phyloP scores from a whole-genome alignment of 1,139 yeast genomes.

The Sugiyamaella paludigena region DNA sequence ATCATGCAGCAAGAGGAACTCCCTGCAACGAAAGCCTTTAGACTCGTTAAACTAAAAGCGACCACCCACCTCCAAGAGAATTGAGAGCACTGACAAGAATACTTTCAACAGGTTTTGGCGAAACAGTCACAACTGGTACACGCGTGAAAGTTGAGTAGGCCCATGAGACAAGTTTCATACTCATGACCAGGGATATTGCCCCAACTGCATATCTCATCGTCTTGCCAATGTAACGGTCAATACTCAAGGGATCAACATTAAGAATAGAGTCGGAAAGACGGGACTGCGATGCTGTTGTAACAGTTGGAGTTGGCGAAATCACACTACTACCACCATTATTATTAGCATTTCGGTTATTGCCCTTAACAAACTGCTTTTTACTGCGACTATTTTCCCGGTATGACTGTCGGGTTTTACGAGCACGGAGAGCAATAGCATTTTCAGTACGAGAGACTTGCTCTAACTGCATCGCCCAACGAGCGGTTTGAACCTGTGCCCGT shows the following conservation, averaged over 20 bases:
- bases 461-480: slow-evolving; percentile 31
- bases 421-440: slow-evolving; percentile 18
- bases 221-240: slow-evolving; percentile 17
- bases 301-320: too few relatives aligned
- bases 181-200: slow-evolving; percentile 24
- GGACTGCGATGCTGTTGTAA: slow-evolving; percentile 1
- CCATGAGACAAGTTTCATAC: slow-evolving; percentile 21
- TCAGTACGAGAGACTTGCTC: slow-evolving; percentile 29
- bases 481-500: slow-evolving; percentile 29
- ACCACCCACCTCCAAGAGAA: slow-evolving; percentile 28
- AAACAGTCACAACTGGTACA: slow-evolving; percentile 8
- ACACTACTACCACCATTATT: too few relatives aligned
- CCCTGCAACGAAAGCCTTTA: background rate
- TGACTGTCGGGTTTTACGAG: slow-evolving; percentile 1
- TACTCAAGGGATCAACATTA: slow-evolving; percentile 30
- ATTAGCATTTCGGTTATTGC: background rate
- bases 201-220: slow-evolving; percentile 22
- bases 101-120: slow-evolving; percentile 10
- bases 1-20: too few relatives aligned
- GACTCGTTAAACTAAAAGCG: slow-evolving; percentile 15
- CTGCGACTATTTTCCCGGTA: background rate
- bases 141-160: slow-evolving; percentile 10
- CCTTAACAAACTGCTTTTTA: background rate
- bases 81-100: slow-evolving; percentile 17
- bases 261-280: slow-evolving; percentile 27